Evolutionary conservation across 192 early-diverging fungal species (phyloP), one percentile per base, ranked within the genome.

Genomic region (Backusella sp.): DNA sequence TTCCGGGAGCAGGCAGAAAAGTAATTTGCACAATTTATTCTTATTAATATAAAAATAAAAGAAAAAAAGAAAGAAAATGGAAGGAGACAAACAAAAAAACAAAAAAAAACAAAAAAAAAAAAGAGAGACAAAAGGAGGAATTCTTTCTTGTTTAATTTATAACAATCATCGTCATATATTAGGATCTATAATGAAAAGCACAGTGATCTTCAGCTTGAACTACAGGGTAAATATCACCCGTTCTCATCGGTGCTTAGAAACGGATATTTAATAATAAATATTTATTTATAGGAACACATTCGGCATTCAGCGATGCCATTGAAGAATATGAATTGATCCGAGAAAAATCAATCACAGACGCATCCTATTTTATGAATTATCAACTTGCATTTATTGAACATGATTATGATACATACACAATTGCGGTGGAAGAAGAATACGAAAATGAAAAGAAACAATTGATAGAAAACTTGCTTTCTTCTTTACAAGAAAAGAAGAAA

Each of bases 101-200:
- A 53, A 53, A 21, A 0, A 21, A 53, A 32, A 32, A 32, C 1
- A 32, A 1, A 28, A 30, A 26, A 70, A 32, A 23, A 34, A 11
- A 41, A 49, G n/a, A 26, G 17, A 46, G 23, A 71, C 17, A 41
- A 71, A 41, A 71, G 21, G 23, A 35, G 35, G 23, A 21, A 23
- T 11, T 26, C 6, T 3, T 35, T 35, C 11, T 32, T 35, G 26
- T 28, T 62, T 62, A 12, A 12, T 53, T 62, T 14, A 49, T 49
- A 49, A 4, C 6, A 49, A 49, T 7, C 19, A 49, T 49, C 3
- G 6, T n/a, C 5, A 21, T 17, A 49, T 7, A 56, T 19, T 72
- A 80, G 79, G 15, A 73, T 80, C 8, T 80, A 77, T 66, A 72
- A 70, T 62, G 75, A 80, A 19, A 76, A 76, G 44, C 59, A 77